Conservation (phyloP, 2,329 filamentous ascomycete species). For the Colletotrichum filicis region DNA sequence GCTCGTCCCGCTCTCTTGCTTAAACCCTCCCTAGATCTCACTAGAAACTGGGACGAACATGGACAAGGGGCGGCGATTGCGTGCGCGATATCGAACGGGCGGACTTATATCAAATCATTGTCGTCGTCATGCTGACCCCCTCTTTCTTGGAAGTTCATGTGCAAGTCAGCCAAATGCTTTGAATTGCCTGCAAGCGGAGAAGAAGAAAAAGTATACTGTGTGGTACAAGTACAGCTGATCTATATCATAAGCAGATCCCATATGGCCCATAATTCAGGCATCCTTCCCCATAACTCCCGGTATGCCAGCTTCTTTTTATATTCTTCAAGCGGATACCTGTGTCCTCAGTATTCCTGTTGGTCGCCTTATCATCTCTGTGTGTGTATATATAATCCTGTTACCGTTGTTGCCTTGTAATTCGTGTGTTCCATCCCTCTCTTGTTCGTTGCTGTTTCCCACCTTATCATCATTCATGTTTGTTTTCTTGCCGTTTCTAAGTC, state of each 20-base stretch:
- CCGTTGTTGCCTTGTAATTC: neutral
- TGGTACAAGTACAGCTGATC: neutral
- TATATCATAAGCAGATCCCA: slow-evolving; percentile 2
- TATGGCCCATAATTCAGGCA: neutral
- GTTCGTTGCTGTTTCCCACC: neutral
- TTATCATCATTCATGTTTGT: neutral
- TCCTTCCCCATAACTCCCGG: neutral
- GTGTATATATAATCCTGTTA: neutral
- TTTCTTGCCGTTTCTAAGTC: neutral
- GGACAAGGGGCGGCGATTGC: neutral
- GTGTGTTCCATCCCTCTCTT: neutral
- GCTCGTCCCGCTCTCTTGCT: no score
- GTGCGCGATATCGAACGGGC: neutral
- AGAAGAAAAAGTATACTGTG: neutral
- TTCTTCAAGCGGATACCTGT: neutral
- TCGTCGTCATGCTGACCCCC: neutral
- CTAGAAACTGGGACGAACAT: neutral
- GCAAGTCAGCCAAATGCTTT: neutral
- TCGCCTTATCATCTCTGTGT: neutral
- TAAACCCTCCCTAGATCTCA: neutral
- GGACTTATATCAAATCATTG: neutral
- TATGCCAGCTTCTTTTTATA: neutral
- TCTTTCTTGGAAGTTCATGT: neutral
- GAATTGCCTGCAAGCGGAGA: neutral
- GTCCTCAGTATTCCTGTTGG: neutral